Base-by-base conservation (phyloP, 495 filamentous ascomycete genomes). In the Arthonia radiata region DNA sequence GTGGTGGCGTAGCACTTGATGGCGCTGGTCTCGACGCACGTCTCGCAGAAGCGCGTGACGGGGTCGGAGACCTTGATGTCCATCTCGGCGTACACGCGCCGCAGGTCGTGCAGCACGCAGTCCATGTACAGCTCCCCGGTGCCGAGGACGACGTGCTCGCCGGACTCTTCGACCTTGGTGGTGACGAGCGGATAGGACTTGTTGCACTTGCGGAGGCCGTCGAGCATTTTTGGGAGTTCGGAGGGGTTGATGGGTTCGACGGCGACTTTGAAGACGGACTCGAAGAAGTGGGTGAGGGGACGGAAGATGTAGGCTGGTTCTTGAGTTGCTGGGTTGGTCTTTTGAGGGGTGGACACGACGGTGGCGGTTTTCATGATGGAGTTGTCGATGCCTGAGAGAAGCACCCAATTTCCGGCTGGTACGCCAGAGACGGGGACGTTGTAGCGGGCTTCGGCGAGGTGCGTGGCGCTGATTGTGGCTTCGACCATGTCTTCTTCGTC, bases 91-190 rank as follows among this genome's bases (percentile, higher is more conserved):
- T 92, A 97, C 13, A 93, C 55, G 15, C 68, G 62, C 26, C 86
- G 78, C 9, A 97, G 61, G 43, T 97, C 86, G 48, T 97, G 81
- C 18, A 97, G 66, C 16, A 93, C 86, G 41, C 83, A 94, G 50
- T 97, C 86, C 80, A 97, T 93, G 52, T 94, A 94, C 4, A 97
- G 58, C 42, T 97, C 86, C 18, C 86, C 86, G 2, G 86, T 94
- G 12, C 86, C 86, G 13, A 97, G 59, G 23, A 97, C 63, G 32
- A 94, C 67, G 47, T 97, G 86, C 45, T 97, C 86, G 9, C 86
- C 86, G n/a, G 80, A 92, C 46, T 97, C 86, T 40, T 97, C 86
- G 10, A 97, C 86, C 48, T 94, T 94, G 5, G 86, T 94, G 24
- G 75, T 77, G 29, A 93, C 72, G 15, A 97, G 57, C 18, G 86